Evolutionary conservation across 306 rosid species (phyloP).

Genomic region (Cicer pinnatifidum): DNA sequence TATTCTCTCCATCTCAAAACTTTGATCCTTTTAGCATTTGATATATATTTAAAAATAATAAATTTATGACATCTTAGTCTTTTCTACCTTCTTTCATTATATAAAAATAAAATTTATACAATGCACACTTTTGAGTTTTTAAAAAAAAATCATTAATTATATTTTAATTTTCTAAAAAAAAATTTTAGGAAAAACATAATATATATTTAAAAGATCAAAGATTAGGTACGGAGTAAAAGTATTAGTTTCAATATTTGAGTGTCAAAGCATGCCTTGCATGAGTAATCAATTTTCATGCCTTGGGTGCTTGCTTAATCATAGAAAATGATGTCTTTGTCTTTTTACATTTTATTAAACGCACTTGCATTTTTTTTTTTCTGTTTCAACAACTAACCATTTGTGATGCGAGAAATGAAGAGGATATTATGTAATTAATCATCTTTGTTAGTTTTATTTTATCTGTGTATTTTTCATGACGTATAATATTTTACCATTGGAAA

Average conservation of each 20-base stretch:
- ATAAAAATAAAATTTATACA: too few species aligned
- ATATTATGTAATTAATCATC: slow-evolving; percentile 7
- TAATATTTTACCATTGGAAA: slow-evolving; percentile 32
- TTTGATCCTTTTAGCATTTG: too few species aligned
- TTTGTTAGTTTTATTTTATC: neutral
- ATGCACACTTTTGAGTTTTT: too few species aligned
- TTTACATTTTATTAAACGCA: slow-evolving; percentile 34
- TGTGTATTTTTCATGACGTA: neutral
- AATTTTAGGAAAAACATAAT: too few species aligned
- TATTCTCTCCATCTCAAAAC: too few species aligned
- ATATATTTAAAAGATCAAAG: too few species aligned
- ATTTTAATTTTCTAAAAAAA: too few species aligned
- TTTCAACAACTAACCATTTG: slow-evolving; percentile 34
- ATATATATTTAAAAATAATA: too few species aligned
- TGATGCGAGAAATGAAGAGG: neutral
- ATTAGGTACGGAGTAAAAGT: slow-evolving; percentile 4
- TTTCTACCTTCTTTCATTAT: too few species aligned
- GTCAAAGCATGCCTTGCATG: slow-evolving; percentile 60
- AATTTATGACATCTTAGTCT: too few species aligned
- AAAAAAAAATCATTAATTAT: too few species aligned
- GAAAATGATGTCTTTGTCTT: slow-evolving; percentile 48
- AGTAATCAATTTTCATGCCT: slow-evolving; percentile 49
- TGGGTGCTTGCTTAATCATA: slow-evolving; percentile 48
- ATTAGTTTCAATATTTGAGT: slow-evolving; percentile 36
- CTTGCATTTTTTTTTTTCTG: slow-evolving; percentile 21